phyloP scores from a whole-genome alignment of 495 filamentous ascomycete genomes.

The Penicillium egyptiacum region DNA sequence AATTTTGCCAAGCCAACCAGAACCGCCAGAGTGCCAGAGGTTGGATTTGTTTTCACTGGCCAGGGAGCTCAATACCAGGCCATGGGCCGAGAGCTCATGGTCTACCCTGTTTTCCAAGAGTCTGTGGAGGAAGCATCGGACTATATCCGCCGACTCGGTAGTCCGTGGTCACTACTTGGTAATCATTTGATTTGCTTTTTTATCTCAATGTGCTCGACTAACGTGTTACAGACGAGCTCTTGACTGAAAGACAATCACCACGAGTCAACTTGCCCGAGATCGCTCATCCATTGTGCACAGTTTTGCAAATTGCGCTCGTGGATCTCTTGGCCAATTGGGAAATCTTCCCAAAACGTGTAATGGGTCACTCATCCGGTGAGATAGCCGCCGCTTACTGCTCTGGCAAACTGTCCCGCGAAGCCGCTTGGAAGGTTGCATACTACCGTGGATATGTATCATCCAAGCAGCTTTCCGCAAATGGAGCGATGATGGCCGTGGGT shows the following conservation, averaged over 20 bases:
- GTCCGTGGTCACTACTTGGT: conserved; percentile 34
- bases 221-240: conserved; percentile 21
- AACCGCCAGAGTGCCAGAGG: conserved; percentile 10
- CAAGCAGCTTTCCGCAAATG: conserved; percentile 23
- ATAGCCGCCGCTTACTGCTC: conserved; percentile 39
- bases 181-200: conserved; percentile 21
- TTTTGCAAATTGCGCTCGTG: conserved; percentile 44
- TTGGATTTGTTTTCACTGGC: conserved; percentile 37
- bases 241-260: conserved; percentile 19
- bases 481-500: conserved; percentile 35
- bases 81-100: conserved; percentile 35
- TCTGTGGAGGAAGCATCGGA: conserved; percentile 26
- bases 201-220: conserved; percentile 8
- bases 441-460: conserved; percentile 32
- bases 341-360: conserved; percentile 31
- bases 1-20: conserved; percentile 22
- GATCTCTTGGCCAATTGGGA: conserved; percentile 36
- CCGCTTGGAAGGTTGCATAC: conserved; percentile 31
- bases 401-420: conserved; percentile 21
- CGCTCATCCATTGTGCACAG: conserved; percentile 43
- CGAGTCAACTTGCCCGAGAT: conserved; percentile 29
- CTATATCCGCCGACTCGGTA: conserved; percentile 30
- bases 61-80: conserved; percentile 37
- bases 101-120: conserved; percentile 29
- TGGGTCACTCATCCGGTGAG: conserved; percentile 47